Conservation (phyloP, 768 basidiomycete genomes). For the Boletus vermiculosoides region DNA sequence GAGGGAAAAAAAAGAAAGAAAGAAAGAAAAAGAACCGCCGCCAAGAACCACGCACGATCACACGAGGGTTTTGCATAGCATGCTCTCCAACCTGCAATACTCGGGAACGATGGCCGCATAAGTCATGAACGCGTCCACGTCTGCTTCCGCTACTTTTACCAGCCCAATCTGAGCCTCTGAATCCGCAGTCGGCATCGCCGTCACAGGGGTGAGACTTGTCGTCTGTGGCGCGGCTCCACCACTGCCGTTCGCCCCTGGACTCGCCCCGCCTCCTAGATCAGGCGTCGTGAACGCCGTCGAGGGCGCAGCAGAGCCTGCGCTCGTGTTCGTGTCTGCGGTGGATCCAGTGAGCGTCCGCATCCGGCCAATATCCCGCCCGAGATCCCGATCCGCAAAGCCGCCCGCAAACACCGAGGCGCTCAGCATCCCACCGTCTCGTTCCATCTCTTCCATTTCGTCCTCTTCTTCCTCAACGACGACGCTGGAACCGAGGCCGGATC, state of each 20-base stretch:
- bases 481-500: constrained; percentile 51
- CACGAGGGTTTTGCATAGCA: constrained; percentile 65
- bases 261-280: constrained; percentile 43
- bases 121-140: constrained; percentile 80
- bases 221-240: constrained; percentile 39
- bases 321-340: constrained; percentile 35
- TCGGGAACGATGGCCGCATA: constrained; percentile 86
- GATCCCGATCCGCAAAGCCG: constrained; percentile 42
- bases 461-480: constrained; percentile 74
- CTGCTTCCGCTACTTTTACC: constrained; percentile 80
- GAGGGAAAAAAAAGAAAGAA: not conserved
- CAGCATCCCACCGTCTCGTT: constrained; percentile 33
- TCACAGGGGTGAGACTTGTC: constrained; percentile 66
- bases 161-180: constrained; percentile 73
- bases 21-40: not conserved
- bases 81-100: constrained; percentile 74
- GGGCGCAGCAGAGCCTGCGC: constrained; percentile 38
- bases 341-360: constrained; percentile 57
- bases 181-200: constrained; percentile 69
- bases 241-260: constrained; percentile 32
- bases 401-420: constrained; percentile 34
- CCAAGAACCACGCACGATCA: constrained; percentile 18
- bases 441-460: constrained; percentile 64
- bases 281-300: constrained; percentile 62
- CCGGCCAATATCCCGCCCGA: constrained; percentile 39